Evolutionary conservation across 352 stramenopile genomes (phyloP).

Genomic region (Peronosclerospora sorghi): DNA sequence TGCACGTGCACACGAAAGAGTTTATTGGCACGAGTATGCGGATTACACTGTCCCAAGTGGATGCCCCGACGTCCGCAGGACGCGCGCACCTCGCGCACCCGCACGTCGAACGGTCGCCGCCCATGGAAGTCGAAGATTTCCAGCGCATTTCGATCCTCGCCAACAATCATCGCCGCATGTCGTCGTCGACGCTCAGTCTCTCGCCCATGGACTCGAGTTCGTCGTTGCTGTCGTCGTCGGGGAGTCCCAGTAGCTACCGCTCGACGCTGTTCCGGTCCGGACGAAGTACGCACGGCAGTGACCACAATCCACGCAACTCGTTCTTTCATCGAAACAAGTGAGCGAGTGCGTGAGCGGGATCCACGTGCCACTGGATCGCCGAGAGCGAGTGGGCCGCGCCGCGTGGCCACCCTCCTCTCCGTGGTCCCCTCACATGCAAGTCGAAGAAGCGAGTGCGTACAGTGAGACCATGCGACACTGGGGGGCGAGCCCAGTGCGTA

Average conservation of each 20-base stretch:
- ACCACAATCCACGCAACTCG: constrained; percentile 33
- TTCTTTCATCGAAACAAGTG: constrained; percentile 60
- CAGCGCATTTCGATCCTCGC: constrained; percentile 60
- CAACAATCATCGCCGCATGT: constrained; percentile 27
- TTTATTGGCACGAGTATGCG: constrained; percentile 87
- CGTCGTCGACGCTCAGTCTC: constrained; percentile 38
- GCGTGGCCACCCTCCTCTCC: too few species aligned
- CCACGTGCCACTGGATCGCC: constrained; percentile 1
- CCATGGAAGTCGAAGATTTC: constrained; percentile 53
- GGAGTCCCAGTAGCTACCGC: constrained; percentile 26
- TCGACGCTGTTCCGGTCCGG: constrained; percentile 46
- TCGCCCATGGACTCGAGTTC: constrained; percentile 37
- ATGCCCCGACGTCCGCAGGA: constrained; percentile 18
- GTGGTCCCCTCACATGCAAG: too few species aligned
- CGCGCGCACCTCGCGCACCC: constrained; percentile 4
- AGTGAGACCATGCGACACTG: too few species aligned
- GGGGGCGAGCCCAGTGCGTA: too few species aligned
- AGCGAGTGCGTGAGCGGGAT: not conserved
- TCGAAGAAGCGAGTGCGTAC: too few species aligned
- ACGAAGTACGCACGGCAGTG: constrained; percentile 23
- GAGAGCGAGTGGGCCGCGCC: constrained; percentile 4
- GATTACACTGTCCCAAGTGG: constrained; percentile 67
- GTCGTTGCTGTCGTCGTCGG: constrained; percentile 21
- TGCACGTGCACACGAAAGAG: constrained; percentile 84
- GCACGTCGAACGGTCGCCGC: constrained; percentile 22